These are phyloP conservation scores for Amanita subjunquillea DNA, from an alignment of 768 basidiomycete species.

Conservation along the genomic window DNA sequence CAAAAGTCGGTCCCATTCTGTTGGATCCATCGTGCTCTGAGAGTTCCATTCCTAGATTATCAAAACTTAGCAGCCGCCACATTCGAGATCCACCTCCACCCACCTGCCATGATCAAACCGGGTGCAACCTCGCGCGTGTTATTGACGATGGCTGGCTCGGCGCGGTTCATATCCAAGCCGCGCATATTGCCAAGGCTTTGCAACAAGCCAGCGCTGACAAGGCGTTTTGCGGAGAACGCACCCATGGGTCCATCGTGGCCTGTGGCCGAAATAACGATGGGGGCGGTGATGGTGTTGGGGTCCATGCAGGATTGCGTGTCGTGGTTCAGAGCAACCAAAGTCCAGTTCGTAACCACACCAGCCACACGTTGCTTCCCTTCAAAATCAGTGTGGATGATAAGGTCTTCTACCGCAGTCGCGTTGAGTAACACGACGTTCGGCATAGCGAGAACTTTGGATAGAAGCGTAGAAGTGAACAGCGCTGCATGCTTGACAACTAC, in stretches of 20 bases:
- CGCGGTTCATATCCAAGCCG: constrained; percentile 71
- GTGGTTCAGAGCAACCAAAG: constrained; percentile 46
- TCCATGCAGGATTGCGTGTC: constrained; percentile 76
- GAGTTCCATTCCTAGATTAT: constrained; percentile 61
- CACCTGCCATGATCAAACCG: constrained; percentile 65
- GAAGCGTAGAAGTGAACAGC: constrained; percentile 67
- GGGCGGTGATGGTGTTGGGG: constrained; percentile 76
- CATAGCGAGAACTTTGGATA: constrained; percentile 59
- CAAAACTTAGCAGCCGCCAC: background rate
- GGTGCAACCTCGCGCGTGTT: constrained; percentile 68
- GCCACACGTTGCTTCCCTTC: constrained; percentile 38
- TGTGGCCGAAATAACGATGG: constrained; percentile 59
- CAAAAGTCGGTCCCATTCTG: constrained; percentile 73
- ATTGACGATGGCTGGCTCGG: constrained; percentile 77
- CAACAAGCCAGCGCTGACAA: constrained; percentile 64
- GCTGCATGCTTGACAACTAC: constrained; percentile 80
- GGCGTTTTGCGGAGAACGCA: constrained; percentile 70
- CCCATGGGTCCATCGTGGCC: constrained; percentile 78
- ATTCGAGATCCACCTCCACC: constrained; percentile 11
- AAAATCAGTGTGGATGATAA: constrained; percentile 58
- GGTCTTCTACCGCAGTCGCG: constrained; percentile 74
- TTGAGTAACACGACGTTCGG: constrained; percentile 71
- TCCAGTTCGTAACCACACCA: constrained; percentile 44
- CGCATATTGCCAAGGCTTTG: constrained; percentile 75
- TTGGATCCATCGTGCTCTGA: constrained; percentile 74